Conservation (phyloP, 1,284 basidiomycete species). For the Ceratobasidium sp. region DNA sequence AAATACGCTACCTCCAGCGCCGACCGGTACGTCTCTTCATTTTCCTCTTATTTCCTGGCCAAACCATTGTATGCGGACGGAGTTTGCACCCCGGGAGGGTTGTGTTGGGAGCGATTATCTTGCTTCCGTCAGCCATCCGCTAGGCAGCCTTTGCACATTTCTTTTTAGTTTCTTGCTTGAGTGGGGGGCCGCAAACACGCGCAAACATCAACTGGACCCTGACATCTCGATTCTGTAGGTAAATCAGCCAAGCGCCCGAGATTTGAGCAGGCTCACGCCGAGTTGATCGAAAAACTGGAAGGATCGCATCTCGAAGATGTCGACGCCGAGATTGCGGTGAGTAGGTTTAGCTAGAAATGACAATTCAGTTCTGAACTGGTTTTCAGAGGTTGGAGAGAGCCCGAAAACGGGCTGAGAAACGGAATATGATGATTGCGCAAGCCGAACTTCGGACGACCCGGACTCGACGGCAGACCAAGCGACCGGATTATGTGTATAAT, state of each 20-base stretch:
- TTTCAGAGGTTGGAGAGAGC: conserved; percentile 25
- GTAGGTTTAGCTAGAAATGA: conserved; percentile 51
- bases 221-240: conserved; percentile 28
- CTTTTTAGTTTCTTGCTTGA: conserved; percentile 39
- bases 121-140: conserved; percentile 41
- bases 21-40: conserved; percentile 53
- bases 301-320: conserved; percentile 66
- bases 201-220: conserved; percentile 38
- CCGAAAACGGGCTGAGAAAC: conserved; percentile 29
- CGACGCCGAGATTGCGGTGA: conserved; percentile 73
- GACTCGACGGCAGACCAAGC: conserved; percentile 72
- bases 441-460: conserved; percentile 79
- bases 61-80: neutral
- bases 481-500: conserved; percentile 80
- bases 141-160: conserved; percentile 39
- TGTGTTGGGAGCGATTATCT: conserved; percentile 24
- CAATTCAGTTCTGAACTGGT: neutral
- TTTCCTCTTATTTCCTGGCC: neutral
- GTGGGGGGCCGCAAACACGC: conserved; percentile 31
- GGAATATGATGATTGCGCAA: conserved; percentile 70
- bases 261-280: conserved; percentile 65
- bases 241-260: conserved; percentile 52
- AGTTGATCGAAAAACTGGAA: conserved; percentile 70
- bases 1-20: conserved; percentile 59
- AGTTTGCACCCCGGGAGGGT: neutral